Conservation (phyloP, 805 yeast species). For the Cyberlindnera sargentensis region DNA sequence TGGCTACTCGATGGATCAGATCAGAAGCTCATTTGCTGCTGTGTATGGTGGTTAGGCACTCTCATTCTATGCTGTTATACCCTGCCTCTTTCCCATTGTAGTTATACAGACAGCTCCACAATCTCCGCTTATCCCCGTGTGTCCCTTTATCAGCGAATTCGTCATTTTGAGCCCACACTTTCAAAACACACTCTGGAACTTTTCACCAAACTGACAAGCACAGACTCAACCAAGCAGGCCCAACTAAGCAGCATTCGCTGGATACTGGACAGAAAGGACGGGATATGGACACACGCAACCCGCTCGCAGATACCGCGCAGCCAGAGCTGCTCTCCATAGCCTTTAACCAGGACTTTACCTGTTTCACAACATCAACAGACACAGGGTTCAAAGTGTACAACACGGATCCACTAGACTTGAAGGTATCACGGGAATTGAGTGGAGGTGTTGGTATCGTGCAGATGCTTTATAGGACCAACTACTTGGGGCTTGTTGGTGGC, state of each 20-base stretch:
- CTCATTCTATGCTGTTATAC: neutral
- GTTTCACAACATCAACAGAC: constrained; percentile 80
- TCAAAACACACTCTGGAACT: too few relatives aligned
- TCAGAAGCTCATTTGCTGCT: constrained; percentile 30
- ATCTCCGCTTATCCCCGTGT: too few relatives aligned
- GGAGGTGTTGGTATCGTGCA: constrained; percentile 67
- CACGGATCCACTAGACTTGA: constrained; percentile 76
- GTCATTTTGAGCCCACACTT: too few relatives aligned
- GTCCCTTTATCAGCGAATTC: too few relatives aligned
- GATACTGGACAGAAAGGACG: too few relatives aligned
- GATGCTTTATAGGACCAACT: constrained; percentile 88
- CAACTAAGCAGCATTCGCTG: too few relatives aligned
- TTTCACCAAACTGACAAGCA: too few relatives aligned
- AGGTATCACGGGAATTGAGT: constrained; percentile 53
- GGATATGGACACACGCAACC: constrained; percentile 20
- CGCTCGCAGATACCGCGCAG: constrained; percentile 12
- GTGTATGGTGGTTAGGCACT: constrained; percentile 32
- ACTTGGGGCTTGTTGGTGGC: constrained; percentile 85
- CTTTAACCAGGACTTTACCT: constrained; percentile 86
- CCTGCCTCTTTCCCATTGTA: too few relatives aligned
- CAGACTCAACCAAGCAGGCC: too few relatives aligned
- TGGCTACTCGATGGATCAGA: constrained; percentile 26
- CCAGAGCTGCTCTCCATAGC: constrained; percentile 17
- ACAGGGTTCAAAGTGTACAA: constrained; percentile 80
- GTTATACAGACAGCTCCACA: too few relatives aligned